Evolutionary conservation across 2,329 filamentous ascomycete genomes (phyloP).

Genomic region (Decorospora gaudefroyi): DNA sequence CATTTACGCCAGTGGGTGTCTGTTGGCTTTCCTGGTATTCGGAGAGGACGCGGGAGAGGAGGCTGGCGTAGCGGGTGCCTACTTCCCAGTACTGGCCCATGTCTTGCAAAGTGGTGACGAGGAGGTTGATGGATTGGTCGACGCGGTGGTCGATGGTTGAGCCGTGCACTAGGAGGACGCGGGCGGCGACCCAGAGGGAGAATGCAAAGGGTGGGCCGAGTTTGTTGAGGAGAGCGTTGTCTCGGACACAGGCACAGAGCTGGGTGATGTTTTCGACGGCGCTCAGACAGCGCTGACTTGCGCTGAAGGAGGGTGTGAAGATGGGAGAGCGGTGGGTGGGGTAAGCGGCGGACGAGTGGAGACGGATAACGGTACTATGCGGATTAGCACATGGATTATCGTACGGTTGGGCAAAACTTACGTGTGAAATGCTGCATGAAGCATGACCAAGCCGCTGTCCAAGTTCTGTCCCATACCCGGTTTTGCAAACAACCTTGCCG

Average conservation of each 20-base stretch:
- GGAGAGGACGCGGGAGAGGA: conserved; percentile 81
- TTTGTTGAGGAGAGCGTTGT: conserved; percentile 72
- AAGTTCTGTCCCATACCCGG: conserved; percentile 68
- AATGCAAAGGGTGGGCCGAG: conserved; percentile 91
- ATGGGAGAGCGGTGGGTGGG: conserved; percentile 86
- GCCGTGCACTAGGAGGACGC: conserved; percentile 84
- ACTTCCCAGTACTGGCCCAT: conserved; percentile 88
- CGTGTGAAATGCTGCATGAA: conserved; percentile 89
- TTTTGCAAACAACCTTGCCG: conserved; percentile 70
- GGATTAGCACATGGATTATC: conserved; percentile 23
- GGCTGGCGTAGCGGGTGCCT: conserved; percentile 76
- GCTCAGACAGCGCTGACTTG: conserved; percentile 78
- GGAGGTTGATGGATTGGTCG: conserved; percentile 76
- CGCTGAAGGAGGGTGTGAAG: conserved; percentile 86
- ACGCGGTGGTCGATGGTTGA: conserved; percentile 86
- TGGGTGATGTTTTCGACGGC: conserved; percentile 74
- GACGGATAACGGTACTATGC: conserved; percentile 73
- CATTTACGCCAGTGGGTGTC: conserved; percentile 59
- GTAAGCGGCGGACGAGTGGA: conserved; percentile 91
- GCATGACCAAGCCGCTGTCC: conserved; percentile 85
- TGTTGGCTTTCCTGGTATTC: conserved; percentile 81
- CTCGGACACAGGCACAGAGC: conserved; percentile 76
- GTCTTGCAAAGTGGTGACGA: conserved; percentile 78
- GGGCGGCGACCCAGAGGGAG: conserved; percentile 87
- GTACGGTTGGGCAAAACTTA: conserved; percentile 48